Percentiles rank a stretch among this genome's conserved stretches.
Conservation (phyloP, 108 stramenopile genomes). For the Cylindrotheca fusiformis region DNA sequence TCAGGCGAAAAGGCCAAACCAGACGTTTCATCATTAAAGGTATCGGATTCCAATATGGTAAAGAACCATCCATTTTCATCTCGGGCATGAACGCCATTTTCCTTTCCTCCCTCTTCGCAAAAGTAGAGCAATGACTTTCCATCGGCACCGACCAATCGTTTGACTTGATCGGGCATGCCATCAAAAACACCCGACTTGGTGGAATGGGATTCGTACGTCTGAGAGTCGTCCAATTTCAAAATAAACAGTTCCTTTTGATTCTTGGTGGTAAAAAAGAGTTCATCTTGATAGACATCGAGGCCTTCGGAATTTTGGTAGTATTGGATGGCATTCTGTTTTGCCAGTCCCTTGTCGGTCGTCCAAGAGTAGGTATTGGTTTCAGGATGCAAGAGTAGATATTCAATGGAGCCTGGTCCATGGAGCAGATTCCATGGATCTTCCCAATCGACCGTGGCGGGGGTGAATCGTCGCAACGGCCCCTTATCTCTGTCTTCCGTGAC, state of each 20-base stretch:
- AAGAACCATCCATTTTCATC: conserved; percentile 34
- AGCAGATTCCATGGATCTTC: conserved; percentile 41
- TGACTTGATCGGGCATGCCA: conserved; percentile 55
- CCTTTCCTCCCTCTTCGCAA: conserved; percentile 28
- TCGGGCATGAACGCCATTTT: conserved; percentile 38
- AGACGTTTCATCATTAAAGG: conserved; percentile 48
- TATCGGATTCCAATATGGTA: conserved; percentile 38
- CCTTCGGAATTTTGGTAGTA: conserved; percentile 47
- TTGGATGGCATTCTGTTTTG: conserved; percentile 23
- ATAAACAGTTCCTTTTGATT: conserved; percentile 31
- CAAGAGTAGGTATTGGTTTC: conserved; percentile 30
- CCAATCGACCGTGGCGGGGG: conserved; percentile 27
- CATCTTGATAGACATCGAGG: conserved; percentile 38
- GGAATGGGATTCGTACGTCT: conserved; percentile 21
- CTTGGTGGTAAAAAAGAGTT: conserved; percentile 42
- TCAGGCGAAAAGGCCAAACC: conserved; percentile 72
- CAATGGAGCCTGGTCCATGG: conserved; percentile 32
- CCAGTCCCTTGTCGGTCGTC: conserved; percentile 15
- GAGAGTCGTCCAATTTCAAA: conserved; percentile 37
- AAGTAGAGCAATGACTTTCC: conserved; percentile 52
- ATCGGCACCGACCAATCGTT: conserved; percentile 23
- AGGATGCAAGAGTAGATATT: conserved; percentile 36
- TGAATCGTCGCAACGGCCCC: conserved; percentile 42
- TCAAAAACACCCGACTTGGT: conserved; percentile 45
- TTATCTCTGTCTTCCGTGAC: conserved; percentile 45